These are phyloP conservation scores for Balansia obtecta DNA, from an alignment of 2,329 filamentous ascomycete species.

Conservation along the genomic window DNA sequence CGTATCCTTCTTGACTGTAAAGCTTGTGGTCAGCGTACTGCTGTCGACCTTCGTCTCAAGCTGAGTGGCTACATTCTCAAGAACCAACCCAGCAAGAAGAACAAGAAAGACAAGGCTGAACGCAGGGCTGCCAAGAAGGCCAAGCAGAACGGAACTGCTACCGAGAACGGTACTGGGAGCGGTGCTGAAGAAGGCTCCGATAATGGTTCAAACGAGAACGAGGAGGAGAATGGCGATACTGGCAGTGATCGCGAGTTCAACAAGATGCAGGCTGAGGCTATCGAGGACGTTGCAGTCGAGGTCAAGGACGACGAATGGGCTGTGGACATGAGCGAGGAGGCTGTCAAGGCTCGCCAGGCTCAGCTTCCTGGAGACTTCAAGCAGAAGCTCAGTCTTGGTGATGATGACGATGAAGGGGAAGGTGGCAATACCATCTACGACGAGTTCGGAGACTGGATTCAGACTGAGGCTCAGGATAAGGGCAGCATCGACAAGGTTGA, in stretches of 20 bases:
- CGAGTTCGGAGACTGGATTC: conserved; percentile 85
- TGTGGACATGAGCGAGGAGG: conserved; percentile 90
- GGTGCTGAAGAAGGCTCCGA: conserved; percentile 42
- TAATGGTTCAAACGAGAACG: conserved; percentile 36
- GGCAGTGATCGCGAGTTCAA: conserved; percentile 88
- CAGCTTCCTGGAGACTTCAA: conserved; percentile 92
- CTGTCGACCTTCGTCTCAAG: conserved; percentile 89
- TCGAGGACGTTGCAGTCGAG: conserved; percentile 39
- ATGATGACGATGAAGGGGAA: conserved; percentile 73
- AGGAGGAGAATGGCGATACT: conserved; percentile 45
- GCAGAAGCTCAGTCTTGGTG: conserved; percentile 73
- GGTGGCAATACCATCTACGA: conserved; percentile 71
- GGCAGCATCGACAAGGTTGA: conserved; percentile 68
- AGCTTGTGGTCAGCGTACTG: conserved; percentile 86
- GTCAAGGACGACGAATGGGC: conserved; percentile 87
- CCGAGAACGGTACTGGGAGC: conserved; percentile 46
- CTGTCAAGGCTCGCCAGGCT: conserved; percentile 86
- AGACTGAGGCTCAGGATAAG: conserved; percentile 56
- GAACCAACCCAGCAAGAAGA: conserved; percentile 72
- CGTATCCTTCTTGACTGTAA: conserved; percentile 95
- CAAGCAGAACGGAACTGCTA: conserved; percentile 57
- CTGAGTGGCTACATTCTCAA: conserved; percentile 95
- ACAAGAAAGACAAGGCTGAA: conserved; percentile 93
- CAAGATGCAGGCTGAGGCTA: conserved; percentile 54
- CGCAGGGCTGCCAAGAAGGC: conserved; percentile 85